Evolutionary conservation across 2,329 filamentous ascomycete species (phyloP).

Genomic region (Coniochaeta sp.): DNA sequence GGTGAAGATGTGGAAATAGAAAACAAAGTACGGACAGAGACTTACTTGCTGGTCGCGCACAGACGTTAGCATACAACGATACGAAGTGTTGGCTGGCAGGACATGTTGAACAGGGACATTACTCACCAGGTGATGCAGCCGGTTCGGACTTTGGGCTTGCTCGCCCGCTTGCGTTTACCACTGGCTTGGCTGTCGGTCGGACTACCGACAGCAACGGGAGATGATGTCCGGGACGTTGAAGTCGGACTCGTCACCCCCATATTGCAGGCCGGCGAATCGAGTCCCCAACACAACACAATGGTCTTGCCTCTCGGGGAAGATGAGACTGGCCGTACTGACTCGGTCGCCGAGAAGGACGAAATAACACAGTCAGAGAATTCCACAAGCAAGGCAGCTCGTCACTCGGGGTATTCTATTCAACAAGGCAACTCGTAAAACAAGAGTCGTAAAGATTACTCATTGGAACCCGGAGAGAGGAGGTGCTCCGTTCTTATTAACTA

Average conservation of each 20-base stretch:
- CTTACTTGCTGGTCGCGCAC: constrained; percentile 1
- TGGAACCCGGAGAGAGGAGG: background rate
- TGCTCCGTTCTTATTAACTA: background rate
- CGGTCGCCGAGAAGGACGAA: background rate
- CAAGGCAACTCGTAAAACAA: background rate
- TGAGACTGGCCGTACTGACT: background rate
- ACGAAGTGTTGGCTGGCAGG: background rate
- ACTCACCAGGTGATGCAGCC: constrained; percentile 12
- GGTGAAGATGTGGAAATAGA: background rate
- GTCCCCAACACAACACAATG: no score
- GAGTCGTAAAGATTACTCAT: background rate
- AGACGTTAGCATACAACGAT: background rate
- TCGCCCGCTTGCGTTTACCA: constrained; percentile 5
- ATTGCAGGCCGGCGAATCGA: no score
- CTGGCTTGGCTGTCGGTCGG: background rate
- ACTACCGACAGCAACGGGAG: background rate
- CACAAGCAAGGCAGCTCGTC: no score
- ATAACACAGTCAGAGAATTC: background rate
- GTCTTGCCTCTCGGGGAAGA: background rate
- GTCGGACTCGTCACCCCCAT: background rate
- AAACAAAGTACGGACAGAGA: no score
- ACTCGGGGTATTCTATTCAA: background rate
- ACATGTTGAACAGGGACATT: background rate
- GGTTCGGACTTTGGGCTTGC: constrained; percentile 14
- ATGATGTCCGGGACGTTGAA: background rate